phyloP scores from a whole-genome alignment of 106 monocot species.

The Dendrobium chrysotoxum region DNA sequence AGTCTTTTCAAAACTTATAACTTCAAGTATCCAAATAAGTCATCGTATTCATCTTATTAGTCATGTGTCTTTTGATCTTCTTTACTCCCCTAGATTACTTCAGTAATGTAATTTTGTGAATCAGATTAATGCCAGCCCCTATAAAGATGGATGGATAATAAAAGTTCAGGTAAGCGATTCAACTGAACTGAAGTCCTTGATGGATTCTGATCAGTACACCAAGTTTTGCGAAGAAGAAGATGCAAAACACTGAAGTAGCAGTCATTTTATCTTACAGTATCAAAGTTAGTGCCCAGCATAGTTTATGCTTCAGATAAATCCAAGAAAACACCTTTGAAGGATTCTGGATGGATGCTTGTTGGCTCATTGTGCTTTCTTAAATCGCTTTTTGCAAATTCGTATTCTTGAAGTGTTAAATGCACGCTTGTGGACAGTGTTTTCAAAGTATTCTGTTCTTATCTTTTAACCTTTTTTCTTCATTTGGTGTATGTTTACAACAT shows the following conservation, averaged over 20 bases:
- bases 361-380: background rate
- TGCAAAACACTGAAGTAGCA: conserved; percentile 17
- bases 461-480: background rate
- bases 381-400: background rate
- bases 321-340: background rate
- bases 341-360: background rate
- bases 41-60: background rate
- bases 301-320: background rate
- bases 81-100: background rate
- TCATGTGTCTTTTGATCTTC: background rate
- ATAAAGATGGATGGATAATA: conserved; percentile 26
- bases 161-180: conserved; percentile 23
- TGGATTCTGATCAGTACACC: conserved; percentile 22
- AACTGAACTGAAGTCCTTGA: conserved; percentile 20
- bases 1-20: background rate
- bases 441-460: background rate
- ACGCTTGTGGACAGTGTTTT: background rate
- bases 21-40: background rate
- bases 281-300: background rate
- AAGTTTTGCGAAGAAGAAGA: conserved; percentile 32
- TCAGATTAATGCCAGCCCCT: conserved; percentile 27
- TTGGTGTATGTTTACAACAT: no score
- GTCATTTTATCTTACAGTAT: background rate
- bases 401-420: background rate
- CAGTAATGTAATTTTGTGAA: background rate